A percentile compares a stretch with the other conserved stretches of the same genome.
phyloP scores from a whole-genome alignment of 768 basidiomycete genomes.

The Pulveroboletus sp. region DNA sequence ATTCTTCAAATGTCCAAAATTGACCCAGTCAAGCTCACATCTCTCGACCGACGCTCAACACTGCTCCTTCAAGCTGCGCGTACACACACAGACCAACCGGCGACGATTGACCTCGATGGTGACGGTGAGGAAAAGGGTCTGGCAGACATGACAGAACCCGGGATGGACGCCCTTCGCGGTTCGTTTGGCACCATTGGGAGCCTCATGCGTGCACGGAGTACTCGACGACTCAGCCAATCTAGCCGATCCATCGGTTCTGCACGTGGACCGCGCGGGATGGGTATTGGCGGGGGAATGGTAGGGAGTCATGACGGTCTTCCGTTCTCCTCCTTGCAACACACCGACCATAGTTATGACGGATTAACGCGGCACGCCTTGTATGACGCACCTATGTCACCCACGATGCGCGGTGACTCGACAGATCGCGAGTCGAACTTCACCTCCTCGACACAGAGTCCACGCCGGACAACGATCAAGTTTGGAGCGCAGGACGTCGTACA shows the following conservation, averaged over 20 bases:
- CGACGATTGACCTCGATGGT: slow-evolving; percentile 20
- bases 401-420: slow-evolving; percentile 27
- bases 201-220: slow-evolving; percentile 71
- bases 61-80: slow-evolving; percentile 86
- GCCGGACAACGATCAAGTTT: slow-evolving; percentile 69
- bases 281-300: slow-evolving; percentile 27
- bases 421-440: slow-evolving; percentile 36
- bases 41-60: slow-evolving; percentile 86
- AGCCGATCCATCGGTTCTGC: slow-evolving; percentile 30
- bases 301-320: slow-evolving; percentile 22
- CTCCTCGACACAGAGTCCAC: slow-evolving; percentile 29
- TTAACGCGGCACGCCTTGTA: slow-evolving; percentile 81
- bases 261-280: slow-evolving; percentile 16
- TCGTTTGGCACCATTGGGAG: slow-evolving; percentile 89
- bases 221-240: slow-evolving; percentile 47
- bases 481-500: slow-evolving; percentile 69
- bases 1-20: slow-evolving; percentile 95
- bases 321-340: slow-evolving; percentile 22
- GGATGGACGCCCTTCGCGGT: slow-evolving; percentile 87
- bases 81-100: slow-evolving; percentile 54
- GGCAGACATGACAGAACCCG: slow-evolving; percentile 77
- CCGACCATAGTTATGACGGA: slow-evolving; percentile 40
- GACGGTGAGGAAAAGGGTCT: slow-evolving; percentile 62
- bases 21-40: slow-evolving; percentile 73
- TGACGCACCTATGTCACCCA: slow-evolving; percentile 72